Base-by-base conservation (phyloP, 495 filamentous ascomycete genomes). In the Hypomontagnella monticulosa region DNA sequence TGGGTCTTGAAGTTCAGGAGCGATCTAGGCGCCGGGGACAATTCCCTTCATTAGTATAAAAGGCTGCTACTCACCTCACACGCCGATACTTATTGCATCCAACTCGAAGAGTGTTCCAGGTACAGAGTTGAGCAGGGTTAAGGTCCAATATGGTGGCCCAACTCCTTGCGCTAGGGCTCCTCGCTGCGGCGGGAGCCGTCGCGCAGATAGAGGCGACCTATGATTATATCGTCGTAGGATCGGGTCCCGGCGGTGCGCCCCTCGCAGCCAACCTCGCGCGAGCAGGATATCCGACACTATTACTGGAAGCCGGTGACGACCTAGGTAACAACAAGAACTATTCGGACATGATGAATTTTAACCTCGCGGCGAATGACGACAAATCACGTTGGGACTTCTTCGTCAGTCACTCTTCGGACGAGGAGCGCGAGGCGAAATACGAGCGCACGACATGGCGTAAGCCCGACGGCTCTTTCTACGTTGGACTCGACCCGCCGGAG, bases 151-250 rank as follows among this genome's bases (percentile, higher is more conserved):
- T 73, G 71, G 50, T 38, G 20, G 15, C 61, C 16, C 67, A 57
- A 50, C 33, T 71, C 36, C 32, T 73, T 18, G 20, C 50, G 2
- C n/a, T 61, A 27, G 64, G 63, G 50, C 54, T 80, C 2, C 52
- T 79, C 11, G 71, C 72, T 33, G 68, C 69, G 33, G 43, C 73
- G 16, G 59, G 42, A 11, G 71, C 68, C 44, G 50, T 69, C 11
- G 76, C 66, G 32, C 63, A 69, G 23, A 23, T 69, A 12, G 56
- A 42, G 1, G 58, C 61, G 38, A 59, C 66, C 5, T 89, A 88
- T 69, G 88, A 90, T 58, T 90, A 89, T 72, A 81, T 91, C 54
- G 79, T 91, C 16, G 84, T 90, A 0, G 88, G 88, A 33, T 84
- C 81, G 34, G 88, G 88, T 15, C 84, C 88, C 3, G 88, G 88